Conservation (phyloP, 176 grass and related monocot species). For the Phoenix roebelenii region DNA sequence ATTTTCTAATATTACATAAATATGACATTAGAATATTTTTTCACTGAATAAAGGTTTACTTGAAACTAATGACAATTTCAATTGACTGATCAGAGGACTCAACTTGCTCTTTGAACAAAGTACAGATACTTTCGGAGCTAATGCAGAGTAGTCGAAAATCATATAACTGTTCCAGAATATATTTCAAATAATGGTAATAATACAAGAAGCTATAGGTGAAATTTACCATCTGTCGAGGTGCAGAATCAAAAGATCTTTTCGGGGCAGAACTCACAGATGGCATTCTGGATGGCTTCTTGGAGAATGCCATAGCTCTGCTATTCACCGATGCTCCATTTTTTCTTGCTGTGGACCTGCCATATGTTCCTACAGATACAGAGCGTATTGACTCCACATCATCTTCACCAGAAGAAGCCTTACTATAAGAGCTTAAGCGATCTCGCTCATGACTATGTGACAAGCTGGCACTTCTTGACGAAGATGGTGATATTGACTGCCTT, state of each 20-base stretch:
- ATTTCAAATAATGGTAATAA: constrained; percentile 6
- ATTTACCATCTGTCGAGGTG: constrained; percentile 75
- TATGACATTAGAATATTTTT: no score
- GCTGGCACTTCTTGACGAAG: constrained; percentile 67
- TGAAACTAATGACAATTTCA: no score
- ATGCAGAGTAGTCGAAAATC: no score
- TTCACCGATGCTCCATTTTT: constrained; percentile 48
- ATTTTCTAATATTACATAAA: no score
- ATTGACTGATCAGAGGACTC: no score
- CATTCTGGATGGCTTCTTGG: constrained; percentile 64
- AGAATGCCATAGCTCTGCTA: constrained; percentile 52
- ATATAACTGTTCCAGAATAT: no score
- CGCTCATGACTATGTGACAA: constrained; percentile 65
- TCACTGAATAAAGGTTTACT: no score
- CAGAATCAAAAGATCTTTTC: constrained; percentile 85
- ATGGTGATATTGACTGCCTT: constrained; percentile 83
- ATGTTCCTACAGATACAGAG: constrained; percentile 43
- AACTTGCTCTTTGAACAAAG: no score
- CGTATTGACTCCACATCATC: constrained; percentile 72
- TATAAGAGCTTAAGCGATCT: constrained; percentile 55
- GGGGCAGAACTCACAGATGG: constrained; percentile 48
- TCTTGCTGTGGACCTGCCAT: constrained; percentile 39
- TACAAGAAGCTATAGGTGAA: constrained; percentile 14
- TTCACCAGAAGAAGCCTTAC: constrained; percentile 71
- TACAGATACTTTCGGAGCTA: no score